Conservation (phyloP, 78 protist genomes). For the Mantamonas sphyraenae region DNA sequence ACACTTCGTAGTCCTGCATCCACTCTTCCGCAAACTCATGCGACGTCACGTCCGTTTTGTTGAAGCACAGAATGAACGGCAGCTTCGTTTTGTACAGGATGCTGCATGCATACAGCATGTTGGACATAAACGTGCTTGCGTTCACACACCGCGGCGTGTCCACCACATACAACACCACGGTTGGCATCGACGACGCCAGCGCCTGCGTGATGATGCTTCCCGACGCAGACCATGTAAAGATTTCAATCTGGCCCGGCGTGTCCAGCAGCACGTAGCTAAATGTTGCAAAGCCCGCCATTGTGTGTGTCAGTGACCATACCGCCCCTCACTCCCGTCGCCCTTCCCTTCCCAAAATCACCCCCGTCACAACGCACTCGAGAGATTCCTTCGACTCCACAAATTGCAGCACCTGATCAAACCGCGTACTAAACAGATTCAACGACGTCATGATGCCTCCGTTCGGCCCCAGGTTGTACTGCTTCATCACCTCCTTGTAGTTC, state of each 20-base stretch:
- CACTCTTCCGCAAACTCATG: slow-evolving; percentile 54
- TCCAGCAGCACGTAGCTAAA: slow-evolving; percentile 64
- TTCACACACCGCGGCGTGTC: slow-evolving; percentile 82
- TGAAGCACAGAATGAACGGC: slow-evolving; percentile 86
- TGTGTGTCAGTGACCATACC: too few species aligned
- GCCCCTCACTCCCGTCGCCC: too few species aligned
- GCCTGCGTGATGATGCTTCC: slow-evolving; percentile 88
- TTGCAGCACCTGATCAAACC: slow-evolving; percentile 79
- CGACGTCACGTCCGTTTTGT: slow-evolving; percentile 79
- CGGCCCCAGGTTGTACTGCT: slow-evolving; percentile 90
- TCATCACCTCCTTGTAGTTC: slow-evolving; percentile 92
- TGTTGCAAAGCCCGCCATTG: too few species aligned
- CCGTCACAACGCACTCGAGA: too few species aligned
- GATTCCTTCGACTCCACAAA: slow-evolving; percentile 51
- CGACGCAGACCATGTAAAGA: slow-evolving; percentile 96
- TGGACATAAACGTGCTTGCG: slow-evolving; percentile 96
- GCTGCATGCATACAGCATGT: slow-evolving; percentile 92
- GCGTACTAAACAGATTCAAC: slow-evolving; percentile 90
- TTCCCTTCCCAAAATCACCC: too few species aligned
- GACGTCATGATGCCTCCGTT: slow-evolving; percentile 97
- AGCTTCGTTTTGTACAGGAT: slow-evolving; percentile 87
- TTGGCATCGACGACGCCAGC: slow-evolving; percentile 83
- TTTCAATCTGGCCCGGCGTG: slow-evolving; percentile 98
- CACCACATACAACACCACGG: slow-evolving; percentile 80
- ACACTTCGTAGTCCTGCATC: slow-evolving; percentile 73